A percentile compares a stretch with the other conserved stretches of the same genome.
These are phyloP conservation scores for Aspergillus cavernicola DNA, from an alignment of 495 filamentous ascomycete genomes.

Conservation along the genomic window DNA sequence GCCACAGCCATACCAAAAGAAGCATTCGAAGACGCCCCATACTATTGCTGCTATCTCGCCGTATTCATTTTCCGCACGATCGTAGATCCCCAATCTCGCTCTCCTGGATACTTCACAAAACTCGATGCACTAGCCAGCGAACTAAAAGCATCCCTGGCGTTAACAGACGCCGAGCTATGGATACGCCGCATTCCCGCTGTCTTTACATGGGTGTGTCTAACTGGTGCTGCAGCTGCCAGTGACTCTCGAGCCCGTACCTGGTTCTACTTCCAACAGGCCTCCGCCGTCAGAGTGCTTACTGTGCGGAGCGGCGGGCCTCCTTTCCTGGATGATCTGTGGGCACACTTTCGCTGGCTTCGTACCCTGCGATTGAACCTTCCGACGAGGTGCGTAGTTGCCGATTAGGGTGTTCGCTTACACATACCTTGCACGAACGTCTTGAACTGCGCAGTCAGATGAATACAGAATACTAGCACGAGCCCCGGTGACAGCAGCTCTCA, in stretches of 20 bases:
- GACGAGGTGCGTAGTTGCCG: neutral
- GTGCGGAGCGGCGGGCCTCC: neutral
- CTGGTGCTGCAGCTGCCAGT: neutral
- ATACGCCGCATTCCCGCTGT: neutral
- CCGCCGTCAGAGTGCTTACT: neutral
- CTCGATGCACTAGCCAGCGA: neutral
- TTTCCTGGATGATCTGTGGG: neutral
- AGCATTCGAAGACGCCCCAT: neutral
- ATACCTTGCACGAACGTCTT: no score
- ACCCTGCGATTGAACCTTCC: neutral
- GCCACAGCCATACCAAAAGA: neutral
- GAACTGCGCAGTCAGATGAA: no score
- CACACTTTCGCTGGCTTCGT: slow-evolving; percentile 1
- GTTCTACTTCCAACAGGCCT: slow-evolving; percentile 9
- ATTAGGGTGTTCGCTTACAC: no score
- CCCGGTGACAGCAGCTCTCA: no score
- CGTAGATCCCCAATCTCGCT: neutral
- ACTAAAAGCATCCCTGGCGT: neutral
- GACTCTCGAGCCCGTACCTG: neutral
- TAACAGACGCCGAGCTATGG: neutral
- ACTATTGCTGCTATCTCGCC: slow-evolving; percentile 5
- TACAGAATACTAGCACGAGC: no score
- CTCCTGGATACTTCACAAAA: neutral
- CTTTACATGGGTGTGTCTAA: slow-evolving; percentile 1
- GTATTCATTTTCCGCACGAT: neutral